Evolutionary conservation across 2,329 filamentous ascomycete genomes (phyloP).

Genomic region (Anthostomella pinea): DNA sequence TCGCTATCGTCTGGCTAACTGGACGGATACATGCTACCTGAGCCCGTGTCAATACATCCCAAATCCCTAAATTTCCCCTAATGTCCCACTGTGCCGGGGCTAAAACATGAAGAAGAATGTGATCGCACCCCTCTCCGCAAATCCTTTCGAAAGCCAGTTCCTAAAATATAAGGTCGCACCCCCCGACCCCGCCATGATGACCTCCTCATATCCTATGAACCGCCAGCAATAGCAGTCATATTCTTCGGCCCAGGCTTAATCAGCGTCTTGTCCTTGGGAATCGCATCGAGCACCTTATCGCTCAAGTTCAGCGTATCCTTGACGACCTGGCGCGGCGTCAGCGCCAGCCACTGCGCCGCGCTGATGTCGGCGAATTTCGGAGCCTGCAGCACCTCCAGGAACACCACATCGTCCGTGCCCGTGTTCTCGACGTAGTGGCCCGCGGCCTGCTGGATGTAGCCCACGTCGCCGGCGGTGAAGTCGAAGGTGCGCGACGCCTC

Average conservation of each 20-base stretch:
- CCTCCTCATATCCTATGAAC: too few species aligned
- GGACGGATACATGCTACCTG: too few species aligned
- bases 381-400: slow-evolving; percentile 58
- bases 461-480: slow-evolving; percentile 57
- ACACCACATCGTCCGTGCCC: slow-evolving; percentile 53
- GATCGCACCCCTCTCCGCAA: too few species aligned
- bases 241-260: slow-evolving; percentile 40
- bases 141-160: too few species aligned
- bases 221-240: slow-evolving; percentile 30
- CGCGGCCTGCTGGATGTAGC: slow-evolving; percentile 53
- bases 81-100: too few species aligned
- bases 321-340: slow-evolving; percentile 57
- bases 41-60: too few species aligned
- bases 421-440: slow-evolving; percentile 63
- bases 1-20: too few species aligned
- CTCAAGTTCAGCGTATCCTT: slow-evolving; percentile 50
- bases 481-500: slow-evolving; percentile 53
- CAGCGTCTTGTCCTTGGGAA: slow-evolving; percentile 42
- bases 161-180: too few species aligned
- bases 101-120: too few species aligned
- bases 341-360: slow-evolving; percentile 56
- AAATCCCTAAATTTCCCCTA: too few species aligned
- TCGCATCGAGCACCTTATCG: slow-evolving; percentile 34
- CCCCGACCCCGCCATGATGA: too few species aligned
- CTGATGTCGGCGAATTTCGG: slow-evolving; percentile 51